A percentile compares a stretch with the other conserved stretches of the same genome.
These are phyloP conservation scores for Piloderma croceum DNA, from an alignment of 768 basidiomycete genomes.

Conservation along the genomic window DNA sequence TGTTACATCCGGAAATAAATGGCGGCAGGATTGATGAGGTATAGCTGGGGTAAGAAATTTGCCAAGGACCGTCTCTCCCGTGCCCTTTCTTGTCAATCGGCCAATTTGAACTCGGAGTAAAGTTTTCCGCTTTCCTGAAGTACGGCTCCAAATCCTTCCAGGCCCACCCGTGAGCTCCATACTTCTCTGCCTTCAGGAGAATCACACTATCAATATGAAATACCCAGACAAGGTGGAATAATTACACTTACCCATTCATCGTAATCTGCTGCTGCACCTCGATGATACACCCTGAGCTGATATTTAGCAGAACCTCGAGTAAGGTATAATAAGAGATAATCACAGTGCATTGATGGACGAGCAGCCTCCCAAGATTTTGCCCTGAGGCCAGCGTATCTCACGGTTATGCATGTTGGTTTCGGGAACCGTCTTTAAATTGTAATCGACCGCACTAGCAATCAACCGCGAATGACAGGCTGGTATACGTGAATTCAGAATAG, in stretches of 20 bases:
- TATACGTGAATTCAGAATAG: too few relatives aligned
- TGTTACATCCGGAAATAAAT: too few relatives aligned
- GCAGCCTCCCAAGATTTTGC: slow-evolving; percentile 65
- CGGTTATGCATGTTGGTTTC: slow-evolving; percentile 43
- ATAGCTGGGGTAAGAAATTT: not conserved
- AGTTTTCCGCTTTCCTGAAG: not conserved
- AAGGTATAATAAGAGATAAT: too few relatives aligned
- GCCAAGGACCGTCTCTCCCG: not conserved
- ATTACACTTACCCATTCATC: slow-evolving; percentile 9
- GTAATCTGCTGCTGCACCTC: slow-evolving; percentile 6
- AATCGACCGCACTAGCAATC: too few relatives aligned
- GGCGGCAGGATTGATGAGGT: too few relatives aligned
- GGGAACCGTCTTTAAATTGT: too few relatives aligned
- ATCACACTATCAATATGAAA: not conserved
- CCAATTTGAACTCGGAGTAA: not conserved
- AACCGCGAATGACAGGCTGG: too few relatives aligned
- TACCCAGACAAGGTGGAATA: slow-evolving; percentile 4
- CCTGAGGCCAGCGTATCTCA: slow-evolving; percentile 50
- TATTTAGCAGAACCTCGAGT: too few relatives aligned
- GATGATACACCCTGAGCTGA: too few relatives aligned
- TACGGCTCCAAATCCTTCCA: too few relatives aligned
- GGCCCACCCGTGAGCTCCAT: not conserved
- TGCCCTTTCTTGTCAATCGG: not conserved
- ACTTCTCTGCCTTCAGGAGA: not conserved
- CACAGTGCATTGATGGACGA: slow-evolving; percentile 23